Base-by-base conservation (phyloP, 192 early-diverging fungal genomes). In the Podila minutissima region DNA sequence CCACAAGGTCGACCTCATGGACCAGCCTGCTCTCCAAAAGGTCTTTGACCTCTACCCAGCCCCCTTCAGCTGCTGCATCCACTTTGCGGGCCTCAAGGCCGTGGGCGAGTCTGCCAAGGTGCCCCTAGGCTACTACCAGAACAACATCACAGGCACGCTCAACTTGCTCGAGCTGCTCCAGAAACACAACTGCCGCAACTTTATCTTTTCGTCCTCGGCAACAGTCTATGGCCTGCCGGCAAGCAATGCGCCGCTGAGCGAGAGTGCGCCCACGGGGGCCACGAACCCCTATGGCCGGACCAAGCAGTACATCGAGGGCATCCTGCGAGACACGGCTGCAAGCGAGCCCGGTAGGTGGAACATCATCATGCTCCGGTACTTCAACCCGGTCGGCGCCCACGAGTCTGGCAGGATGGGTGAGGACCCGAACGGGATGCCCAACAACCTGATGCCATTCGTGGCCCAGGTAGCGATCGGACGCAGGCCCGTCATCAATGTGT, bases 311-410 rank as follows among this genome's bases (percentile, higher is more conserved):
- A 91, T 95, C 59, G 96, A 98, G 74, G 86, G 83, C 72, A 91
- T 95, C 35, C 87, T 97, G 50, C 78, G 67, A 31, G 94, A 95
- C 24, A 69, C 71, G 13, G 67, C 71, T 1, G 69, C 35, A 11
- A 73, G 71, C 41, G 77, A 81, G 49, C 58, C 77, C 19, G 84
- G 87, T 4, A 75, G 66, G 71, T 89, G 89, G 74, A 85, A 83
- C 53, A 83, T 83, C 59, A 86, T 90, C 71, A 84, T 93, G 62
- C 88, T 94, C 57, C 85, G 98, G n/a, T 99, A 98, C 86, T 99
- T 99, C 66, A 99, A 99, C 84, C 95, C 98, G 11, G 94, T 94
- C 33, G 98, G 98, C 61, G 98, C 98, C 5, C 95, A 99, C 84
- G 89, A 86, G 68, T 90, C 94, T 22, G 97, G 97, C 50, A 87